Evolutionary conservation across 352 stramenopile species (phyloP).

Genomic region (Pythium phragmiticola): DNA sequence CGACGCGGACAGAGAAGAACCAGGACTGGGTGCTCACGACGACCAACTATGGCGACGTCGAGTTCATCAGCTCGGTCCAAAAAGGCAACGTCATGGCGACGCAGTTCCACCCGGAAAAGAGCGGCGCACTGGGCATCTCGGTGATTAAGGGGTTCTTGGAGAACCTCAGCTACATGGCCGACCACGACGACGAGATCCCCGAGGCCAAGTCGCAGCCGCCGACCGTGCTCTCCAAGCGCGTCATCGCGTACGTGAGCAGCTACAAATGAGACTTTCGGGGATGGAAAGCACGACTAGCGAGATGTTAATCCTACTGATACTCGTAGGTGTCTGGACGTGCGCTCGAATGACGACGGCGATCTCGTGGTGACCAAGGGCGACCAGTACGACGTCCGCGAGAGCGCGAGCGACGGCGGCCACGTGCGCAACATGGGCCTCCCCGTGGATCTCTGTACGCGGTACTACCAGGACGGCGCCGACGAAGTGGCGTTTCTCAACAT

Average conservation of each 20-base stretch:
- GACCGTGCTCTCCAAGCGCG: slow-evolving; percentile 92
- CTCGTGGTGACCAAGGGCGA: slow-evolving; percentile 99
- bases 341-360: slow-evolving; percentile 95
- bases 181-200: slow-evolving; percentile 49
- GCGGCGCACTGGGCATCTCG: slow-evolving; percentile 88
- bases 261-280: neutral
- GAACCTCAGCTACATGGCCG: slow-evolving; percentile 37
- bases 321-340: slow-evolving; percentile 93
- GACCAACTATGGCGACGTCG: slow-evolving; percentile 93
- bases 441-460: slow-evolving; percentile 92
- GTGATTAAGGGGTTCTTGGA: slow-evolving; percentile 94
- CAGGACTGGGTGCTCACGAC: slow-evolving; percentile 92
- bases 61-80: slow-evolving; percentile 94
- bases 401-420: slow-evolving; percentile 55
- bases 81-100: slow-evolving; percentile 96
- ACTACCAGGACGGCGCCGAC: slow-evolving; percentile 96
- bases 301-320: neutral
- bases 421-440: slow-evolving; percentile 98
- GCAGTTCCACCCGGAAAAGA: slow-evolving; percentile 99
- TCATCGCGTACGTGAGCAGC: slow-evolving; percentile 86
- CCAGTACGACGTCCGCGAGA: slow-evolving; percentile 98
- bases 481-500: slow-evolving; percentile 99
- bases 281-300: neutral
- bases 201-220: slow-evolving; percentile 23
- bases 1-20: slow-evolving; percentile 70